Evolutionary conservation across 164 flowering plant species (phyloP), one percentile per base, ranked within the genome.

Genomic region (Annona squamosa): DNA sequence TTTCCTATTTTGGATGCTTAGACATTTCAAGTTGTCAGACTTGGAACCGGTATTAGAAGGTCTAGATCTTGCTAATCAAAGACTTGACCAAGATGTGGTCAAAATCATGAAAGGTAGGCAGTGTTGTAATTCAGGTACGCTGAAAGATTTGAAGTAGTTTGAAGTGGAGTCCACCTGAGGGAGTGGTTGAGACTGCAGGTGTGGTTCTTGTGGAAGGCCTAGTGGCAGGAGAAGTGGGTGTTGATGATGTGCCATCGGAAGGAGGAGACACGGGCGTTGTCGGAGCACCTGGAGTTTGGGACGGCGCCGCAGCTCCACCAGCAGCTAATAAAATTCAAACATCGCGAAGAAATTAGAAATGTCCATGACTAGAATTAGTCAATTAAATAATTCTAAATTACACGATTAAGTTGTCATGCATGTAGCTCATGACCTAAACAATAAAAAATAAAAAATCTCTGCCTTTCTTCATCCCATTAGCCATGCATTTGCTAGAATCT

Each of bases 261-360:
- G 3, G 9, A 10, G 59, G 59, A 10, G 13, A 10, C 13, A 0
- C 13, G 9, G 59, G 59, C 59, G 1, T 10, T 3, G 59, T 9
- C 2, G 59, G 59, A 3, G 59, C 13, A 52, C 1, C 59, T 52
- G 79, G 75, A 42, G 72, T n/a, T 0, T 18, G 67, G 16, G 19
- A 63, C 5, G 73, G 67, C 63, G 73, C 17, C 48, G 61, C 56
- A 5, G 80, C 74, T 67, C 63, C 78, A 52, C 65, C 47, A 13
- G 59, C 80, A 81, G 65, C 80, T 77, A 47, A 44, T 4, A 5
- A 71, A 17, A 43, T 37, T 3, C 62, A 7, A 63, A 41, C 45
- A 2, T 43, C 62, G 42, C 65, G n/a, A n/a, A 17, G 18, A 63
- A 19, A 63, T n/a, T 37, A 63, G 19, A 44, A 42, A 44, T 7